A percentile compares a stretch with the other conserved stretches of the same genome.
Evolutionary conservation across 805 yeast genomes (phyloP).

Genomic region (Millerago galiae): DNA sequence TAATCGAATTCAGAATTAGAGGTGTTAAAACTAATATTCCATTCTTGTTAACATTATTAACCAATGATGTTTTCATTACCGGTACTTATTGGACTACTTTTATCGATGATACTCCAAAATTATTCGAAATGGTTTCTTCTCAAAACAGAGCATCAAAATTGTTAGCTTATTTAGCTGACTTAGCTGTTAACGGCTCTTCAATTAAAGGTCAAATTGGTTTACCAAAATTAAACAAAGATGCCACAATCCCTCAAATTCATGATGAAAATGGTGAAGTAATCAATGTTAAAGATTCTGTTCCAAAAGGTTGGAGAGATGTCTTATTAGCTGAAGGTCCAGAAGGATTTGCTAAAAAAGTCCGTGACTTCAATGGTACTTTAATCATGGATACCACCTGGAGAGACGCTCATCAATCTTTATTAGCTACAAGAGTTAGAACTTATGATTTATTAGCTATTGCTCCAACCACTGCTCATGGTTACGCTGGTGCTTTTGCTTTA

Average conservation of each 20-base stretch:
- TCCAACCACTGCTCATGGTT: conserved; percentile 85
- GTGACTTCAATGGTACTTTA: conserved; percentile 78
- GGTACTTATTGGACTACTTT: conserved; percentile 98
- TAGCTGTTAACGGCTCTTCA: conserved; percentile 93
- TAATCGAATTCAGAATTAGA: conserved; percentile 96
- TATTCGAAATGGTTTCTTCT: conserved; percentile 90
- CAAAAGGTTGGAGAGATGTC: conserved; percentile 89
- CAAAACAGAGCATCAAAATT: conserved; percentile 96
- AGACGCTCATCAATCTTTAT: conserved; percentile 97
- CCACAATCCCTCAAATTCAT: conserved; percentile 67
- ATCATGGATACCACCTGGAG: conserved; percentile 99
- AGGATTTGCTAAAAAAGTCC: conserved; percentile 81
- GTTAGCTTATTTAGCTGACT: conserved; percentile 83
- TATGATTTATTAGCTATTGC: conserved; percentile 89
- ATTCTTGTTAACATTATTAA: conserved; percentile 82
- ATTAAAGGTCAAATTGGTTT: conserved; percentile 92
- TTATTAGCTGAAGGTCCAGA: conserved; percentile 82
- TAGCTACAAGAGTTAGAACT: conserved; percentile 97
- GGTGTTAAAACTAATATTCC: conserved; percentile 99
- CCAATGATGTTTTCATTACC: conserved; percentile 77
- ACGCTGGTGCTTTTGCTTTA: conserved; percentile 84
- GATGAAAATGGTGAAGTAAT: conserved; percentile 55
- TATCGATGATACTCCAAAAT: conserved; percentile 94
- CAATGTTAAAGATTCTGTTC: conserved; percentile 48
- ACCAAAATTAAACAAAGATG: conserved; percentile 75